Evolutionary conservation across 2,329 filamentous ascomycete species (phyloP), one percentile per base, ranked within the genome.

Genomic region (Berkeleyomyces basicola): DNA sequence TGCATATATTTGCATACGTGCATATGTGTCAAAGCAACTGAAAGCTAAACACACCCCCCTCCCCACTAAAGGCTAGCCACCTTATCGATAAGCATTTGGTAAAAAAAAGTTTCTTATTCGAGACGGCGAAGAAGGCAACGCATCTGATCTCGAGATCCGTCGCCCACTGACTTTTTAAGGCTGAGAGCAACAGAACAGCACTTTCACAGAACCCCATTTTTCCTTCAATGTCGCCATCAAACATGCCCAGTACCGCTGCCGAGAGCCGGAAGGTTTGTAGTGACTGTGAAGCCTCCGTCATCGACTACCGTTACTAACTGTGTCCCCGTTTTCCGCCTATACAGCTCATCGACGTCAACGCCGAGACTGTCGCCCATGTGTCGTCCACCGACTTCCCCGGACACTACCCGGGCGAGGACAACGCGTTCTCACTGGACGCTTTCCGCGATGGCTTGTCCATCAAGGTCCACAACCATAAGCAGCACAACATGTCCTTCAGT

Each of bases 301-400:
- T 39, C 33, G 40, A 16, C 36, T 58, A 7, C 49, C 39, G 16
- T 3, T 39, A 7, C n/a, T 61, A 14, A 16, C 43, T 14, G 16
- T n/a, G 7, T 23, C 42, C 10, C 44, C 36, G 43, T 9, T 23
- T 49, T 11, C 44, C 36, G 43, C 16, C 51, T 3, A 11, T 46
- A 39, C 69, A 96, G 88, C 86, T 88, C 68, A 85, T 99, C 70
- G 84, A 86, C 68, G 85, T 99, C 75, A 89, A 93, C 73, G 79
- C 84, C 68, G 93, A 99, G 75, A 96, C 89, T 31, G 87, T 99
- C 70, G 88, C 87, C 68, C 84, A 97, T 76, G 87, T 92, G 69
- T 82, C 86, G 66, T 93, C 90, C 57, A 95, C 85, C 69, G 92
- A 97, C 72, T 96, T 92, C 72, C 95, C 95, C 14, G 87, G 87